These are phyloP conservation scores for Harrya chromipes DNA, from an alignment of 768 basidiomycete species.

Conservation along the genomic window DNA sequence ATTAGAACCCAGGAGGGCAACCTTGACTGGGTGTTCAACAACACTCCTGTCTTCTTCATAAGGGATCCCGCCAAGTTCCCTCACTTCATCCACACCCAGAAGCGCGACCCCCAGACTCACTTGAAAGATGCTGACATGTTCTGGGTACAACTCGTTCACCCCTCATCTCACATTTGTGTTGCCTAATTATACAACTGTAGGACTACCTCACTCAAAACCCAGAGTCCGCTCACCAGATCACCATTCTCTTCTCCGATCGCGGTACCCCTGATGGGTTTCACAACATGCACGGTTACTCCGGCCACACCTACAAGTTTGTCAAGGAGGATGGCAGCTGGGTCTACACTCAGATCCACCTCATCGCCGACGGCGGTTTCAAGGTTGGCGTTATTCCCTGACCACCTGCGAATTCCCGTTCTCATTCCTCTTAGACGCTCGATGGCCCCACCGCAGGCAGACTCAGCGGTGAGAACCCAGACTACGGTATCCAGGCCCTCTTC, in stretches of 20 bases:
- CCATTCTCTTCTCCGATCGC: slow-evolving; percentile 94
- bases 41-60: slow-evolving; percentile 91
- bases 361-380: slow-evolving; percentile 79
- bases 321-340: slow-evolving; percentile 81
- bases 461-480: slow-evolving; percentile 79
- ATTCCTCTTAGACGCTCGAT: slow-evolving; percentile 57
- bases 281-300: slow-evolving; percentile 88
- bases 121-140: slow-evolving; percentile 84
- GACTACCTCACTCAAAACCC: slow-evolving; percentile 88
- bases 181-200: slow-evolving; percentile 36
- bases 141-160: slow-evolving; percentile 48
- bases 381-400: slow-evolving; percentile 28
- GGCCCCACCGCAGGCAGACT: slow-evolving; percentile 61
- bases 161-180: not conserved
- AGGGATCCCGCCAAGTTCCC: slow-evolving; percentile 86
- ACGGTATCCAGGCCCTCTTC: slow-evolving; percentile 74
- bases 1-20: slow-evolving; percentile 90
- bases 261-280: slow-evolving; percentile 90
- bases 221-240: slow-evolving; percentile 83
- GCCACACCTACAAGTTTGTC: slow-evolving; percentile 88
- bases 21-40: slow-evolving; percentile 91
- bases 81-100: slow-evolving; percentile 93
- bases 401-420: not conserved
- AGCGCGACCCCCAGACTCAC: slow-evolving; percentile 89
- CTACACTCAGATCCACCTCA: slow-evolving; percentile 86